Evolutionary conservation across 2,329 filamentous ascomycete species (phyloP), one percentile per base, ranked within the genome.

Genomic region (Colletotrichum sp.): DNA sequence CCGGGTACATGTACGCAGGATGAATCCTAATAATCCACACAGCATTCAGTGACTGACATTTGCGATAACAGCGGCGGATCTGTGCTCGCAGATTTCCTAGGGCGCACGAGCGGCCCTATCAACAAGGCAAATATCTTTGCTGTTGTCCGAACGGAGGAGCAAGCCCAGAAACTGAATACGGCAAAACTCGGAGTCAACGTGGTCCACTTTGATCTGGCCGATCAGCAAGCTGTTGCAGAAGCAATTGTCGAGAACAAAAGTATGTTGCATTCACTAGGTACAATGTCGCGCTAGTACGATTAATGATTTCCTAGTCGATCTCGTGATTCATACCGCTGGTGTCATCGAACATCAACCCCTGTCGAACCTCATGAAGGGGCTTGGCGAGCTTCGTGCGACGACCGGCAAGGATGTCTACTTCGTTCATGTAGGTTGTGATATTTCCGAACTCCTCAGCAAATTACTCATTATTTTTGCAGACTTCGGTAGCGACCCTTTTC

Each of bases 261-360:
- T 83, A 64, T 9, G 81, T 72, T 21, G 1, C 4, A 1, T 14
- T 5, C 36, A 57, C 26, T 8, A 28, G 26, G 26, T 28, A 12
- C 9, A 3, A 24, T 4, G 28, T 6, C 12, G 5, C 18, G 7
- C 4, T 12, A 10, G 4, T 6, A 13, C 7, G 32, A 28, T 7
- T 30, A 24, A 32, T 34, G 4, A 81, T 13, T 7, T 63, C 32
- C 43, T 68, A 86, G 84, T 86, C 59, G 78, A 84, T 66, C 81
- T 86, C 18, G 77, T 86, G 32, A 71, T 86, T 16, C 82, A 86
- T 66, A 83, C 80, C 2, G 83, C 84, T 12, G 82, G 82, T 66
- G 81, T 82, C 18, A 77, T 83, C 24, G 79, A 83, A 10, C 75
- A 79, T 13, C 55, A 30, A 6, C 68, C 83, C 18, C 74, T 78